Evolutionary conservation across 192 early-diverging fungal species (phyloP).

Genomic region (Coemansia sp.): DNA sequence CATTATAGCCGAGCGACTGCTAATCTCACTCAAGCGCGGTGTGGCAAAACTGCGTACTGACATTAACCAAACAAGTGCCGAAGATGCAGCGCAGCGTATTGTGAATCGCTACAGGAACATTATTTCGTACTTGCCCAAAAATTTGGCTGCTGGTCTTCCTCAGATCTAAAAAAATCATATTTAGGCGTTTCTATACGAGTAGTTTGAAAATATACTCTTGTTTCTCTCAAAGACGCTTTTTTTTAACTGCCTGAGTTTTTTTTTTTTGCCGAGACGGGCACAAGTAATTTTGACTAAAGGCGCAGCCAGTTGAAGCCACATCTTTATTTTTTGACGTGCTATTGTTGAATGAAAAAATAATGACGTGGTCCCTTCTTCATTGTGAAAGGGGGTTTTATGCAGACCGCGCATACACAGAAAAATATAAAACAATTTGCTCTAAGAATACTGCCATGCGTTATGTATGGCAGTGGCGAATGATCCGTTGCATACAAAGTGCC

Average conservation of each 20-base stretch:
- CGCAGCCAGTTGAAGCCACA: neutral
- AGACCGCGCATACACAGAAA: neutral
- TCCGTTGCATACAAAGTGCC: neutral
- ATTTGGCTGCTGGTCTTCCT: slow-evolving; percentile 13
- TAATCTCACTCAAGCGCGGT: slow-evolving; percentile 20
- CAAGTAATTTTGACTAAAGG: neutral
- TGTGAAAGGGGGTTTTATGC: neutral
- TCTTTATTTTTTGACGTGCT: neutral
- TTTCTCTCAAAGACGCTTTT: neutral
- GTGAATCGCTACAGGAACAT: slow-evolving; percentile 21
- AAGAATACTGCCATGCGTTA: neutral
- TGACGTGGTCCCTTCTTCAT: neutral
- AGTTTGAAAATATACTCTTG: neutral
- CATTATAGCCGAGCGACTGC: slow-evolving; percentile 16
- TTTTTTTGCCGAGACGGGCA: neutral
- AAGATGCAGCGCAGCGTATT: slow-evolving; percentile 16
- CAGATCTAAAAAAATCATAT: neutral
- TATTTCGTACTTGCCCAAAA: slow-evolving; percentile 13
- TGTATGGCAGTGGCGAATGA: slow-evolving; percentile 1
- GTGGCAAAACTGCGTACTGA: slow-evolving; percentile 8
- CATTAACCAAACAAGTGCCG: slow-evolving; percentile 8
- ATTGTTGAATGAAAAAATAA: neutral
- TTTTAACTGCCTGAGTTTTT: neutral
- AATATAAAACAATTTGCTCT: neutral
- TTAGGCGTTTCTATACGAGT: neutral